These are phyloP conservation scores for Lactarius trivialis DNA, from an alignment of 768 basidiomycete species.

Conservation along the genomic window DNA sequence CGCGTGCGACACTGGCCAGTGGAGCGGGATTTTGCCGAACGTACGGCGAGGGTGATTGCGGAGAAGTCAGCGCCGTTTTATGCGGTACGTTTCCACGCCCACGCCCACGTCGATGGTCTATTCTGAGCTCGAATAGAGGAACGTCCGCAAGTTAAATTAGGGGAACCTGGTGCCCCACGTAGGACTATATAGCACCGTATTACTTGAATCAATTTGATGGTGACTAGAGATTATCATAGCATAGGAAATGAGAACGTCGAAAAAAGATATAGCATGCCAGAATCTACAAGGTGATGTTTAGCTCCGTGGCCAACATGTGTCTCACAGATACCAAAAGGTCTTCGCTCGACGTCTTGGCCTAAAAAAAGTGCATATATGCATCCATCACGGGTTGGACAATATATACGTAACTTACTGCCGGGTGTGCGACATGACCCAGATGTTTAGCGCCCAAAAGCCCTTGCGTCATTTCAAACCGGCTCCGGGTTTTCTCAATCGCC, in stretches of 20 bases:
- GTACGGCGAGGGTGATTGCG: constrained; percentile 9
- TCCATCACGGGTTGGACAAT: neutral
- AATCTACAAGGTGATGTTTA: neutral
- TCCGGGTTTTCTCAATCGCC: neutral
- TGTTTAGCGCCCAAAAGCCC: neutral
- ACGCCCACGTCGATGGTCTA: too few species aligned
- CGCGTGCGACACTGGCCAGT: neutral
- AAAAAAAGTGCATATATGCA: neutral
- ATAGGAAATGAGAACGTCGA: neutral
- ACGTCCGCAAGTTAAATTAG: constrained; percentile 1
- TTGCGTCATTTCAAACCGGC: neutral
- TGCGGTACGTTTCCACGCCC: neutral
- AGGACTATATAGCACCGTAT: neutral
- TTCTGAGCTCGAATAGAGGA: constrained; percentile 6
- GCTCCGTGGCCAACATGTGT: neutral
- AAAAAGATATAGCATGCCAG: neutral
- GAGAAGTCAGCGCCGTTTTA: constrained; percentile 15
- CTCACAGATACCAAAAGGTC: neutral
- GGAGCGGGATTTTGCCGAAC: constrained; percentile 14
- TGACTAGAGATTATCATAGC: neutral
- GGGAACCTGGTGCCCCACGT: neutral
- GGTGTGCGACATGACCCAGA: neutral
- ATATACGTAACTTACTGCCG: neutral
- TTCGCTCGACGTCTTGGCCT: neutral
- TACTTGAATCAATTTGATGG: neutral